Evolutionary conservation across 495 filamentous ascomycete genomes (phyloP).

Genomic region (Aspergillus indologenus): DNA sequence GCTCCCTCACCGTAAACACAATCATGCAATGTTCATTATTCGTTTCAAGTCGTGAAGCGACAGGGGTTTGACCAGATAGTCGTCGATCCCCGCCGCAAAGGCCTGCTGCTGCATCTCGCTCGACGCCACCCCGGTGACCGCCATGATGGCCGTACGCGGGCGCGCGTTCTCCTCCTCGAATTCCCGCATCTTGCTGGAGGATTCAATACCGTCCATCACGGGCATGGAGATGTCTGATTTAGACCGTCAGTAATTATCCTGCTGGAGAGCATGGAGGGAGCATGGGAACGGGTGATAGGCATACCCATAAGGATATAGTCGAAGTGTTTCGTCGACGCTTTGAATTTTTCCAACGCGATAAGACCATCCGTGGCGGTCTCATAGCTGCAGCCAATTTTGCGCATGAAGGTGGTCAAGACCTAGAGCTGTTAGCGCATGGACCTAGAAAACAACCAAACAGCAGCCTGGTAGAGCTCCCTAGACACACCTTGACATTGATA

Average conservation of each 20-base stretch:
- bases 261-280: background rate
- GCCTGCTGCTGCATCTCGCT: conserved; percentile 41
- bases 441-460: too few species aligned
- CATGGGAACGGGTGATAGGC: background rate
- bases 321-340: conserved; percentile 29
- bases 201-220: conserved; percentile 59
- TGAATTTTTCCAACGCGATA: conserved; percentile 54
- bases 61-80: conserved; percentile 50
- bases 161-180: conserved; percentile 38
- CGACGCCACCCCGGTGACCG: conserved; percentile 47
- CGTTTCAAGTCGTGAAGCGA: conserved; percentile 40
- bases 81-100: conserved; percentile 42
- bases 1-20: background rate
- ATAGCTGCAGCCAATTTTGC: conserved; percentile 48
- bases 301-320: conserved; percentile 59
- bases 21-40: conserved; percentile 34
- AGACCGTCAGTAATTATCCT: background rate
- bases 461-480: too few species aligned
- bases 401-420: conserved; percentile 52
- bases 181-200: conserved; percentile 53
- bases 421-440: conserved; percentile 5
- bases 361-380: conserved; percentile 57
- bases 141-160: conserved; percentile 39
- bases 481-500: conserved; percentile 50
- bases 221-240: conserved; percentile 62